These are phyloP conservation scores for Termitomyces sp. DNA, from an alignment of 768 basidiomycete species.

Conservation along the genomic window DNA sequence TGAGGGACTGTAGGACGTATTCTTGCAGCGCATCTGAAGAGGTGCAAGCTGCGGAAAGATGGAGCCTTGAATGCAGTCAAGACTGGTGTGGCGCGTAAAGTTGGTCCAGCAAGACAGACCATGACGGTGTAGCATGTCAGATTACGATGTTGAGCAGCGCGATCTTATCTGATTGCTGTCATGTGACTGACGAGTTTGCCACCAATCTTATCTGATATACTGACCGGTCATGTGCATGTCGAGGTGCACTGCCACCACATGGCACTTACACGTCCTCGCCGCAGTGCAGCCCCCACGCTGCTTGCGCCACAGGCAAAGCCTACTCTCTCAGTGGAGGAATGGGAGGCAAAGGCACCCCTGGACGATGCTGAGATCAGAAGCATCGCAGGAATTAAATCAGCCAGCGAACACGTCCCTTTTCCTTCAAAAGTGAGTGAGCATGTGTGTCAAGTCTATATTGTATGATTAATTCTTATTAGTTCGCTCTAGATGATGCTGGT, in stretches of 20 bases:
- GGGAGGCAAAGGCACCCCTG: conserved; percentile 81
- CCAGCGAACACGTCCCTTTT: conserved; percentile 53
- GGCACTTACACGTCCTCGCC: conserved; percentile 12
- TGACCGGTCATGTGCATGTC: too few species aligned
- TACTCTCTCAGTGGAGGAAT: conserved; percentile 75
- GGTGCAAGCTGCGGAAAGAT: not conserved
- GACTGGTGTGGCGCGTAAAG: not conserved
- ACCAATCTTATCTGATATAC: not conserved
- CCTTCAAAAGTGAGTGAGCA: conserved; percentile 66
- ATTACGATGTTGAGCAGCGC: not conserved
- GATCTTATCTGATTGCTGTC: not conserved
- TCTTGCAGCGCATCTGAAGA: not conserved
- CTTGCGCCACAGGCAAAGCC: conserved; percentile 26
- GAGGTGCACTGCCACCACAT: conserved; percentile 7
- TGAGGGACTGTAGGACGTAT: not conserved
- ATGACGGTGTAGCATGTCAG: not conserved
- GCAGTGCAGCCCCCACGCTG: conserved; percentile 4
- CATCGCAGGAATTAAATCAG: conserved; percentile 55
- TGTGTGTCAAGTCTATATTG: not conserved
- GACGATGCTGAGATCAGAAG: conserved; percentile 63
- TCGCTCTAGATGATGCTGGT: conserved; percentile 20
- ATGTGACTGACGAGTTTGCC: not conserved
- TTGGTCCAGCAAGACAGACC: not conserved
- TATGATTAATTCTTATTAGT: conserved; percentile 18
- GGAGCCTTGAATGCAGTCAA: not conserved